These are phyloP conservation scores for Pleurotus eryngii DNA, from an alignment of 768 basidiomycete species.

Conservation along the genomic window DNA sequence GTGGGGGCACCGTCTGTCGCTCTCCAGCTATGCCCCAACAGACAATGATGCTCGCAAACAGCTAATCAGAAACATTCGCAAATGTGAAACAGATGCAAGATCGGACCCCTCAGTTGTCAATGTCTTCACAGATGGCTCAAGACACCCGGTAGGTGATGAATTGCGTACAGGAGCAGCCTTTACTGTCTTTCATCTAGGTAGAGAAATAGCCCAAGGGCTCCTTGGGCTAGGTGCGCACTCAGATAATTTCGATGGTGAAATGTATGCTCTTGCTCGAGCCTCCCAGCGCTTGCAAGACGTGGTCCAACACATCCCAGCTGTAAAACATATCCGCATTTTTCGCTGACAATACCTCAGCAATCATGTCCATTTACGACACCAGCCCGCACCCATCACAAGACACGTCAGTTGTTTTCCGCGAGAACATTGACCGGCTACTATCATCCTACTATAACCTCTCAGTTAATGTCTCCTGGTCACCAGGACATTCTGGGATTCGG, in stretches of 20 bases:
- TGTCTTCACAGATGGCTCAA: no score
- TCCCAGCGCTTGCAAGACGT: slow-evolving; percentile 10
- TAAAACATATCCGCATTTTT: slow-evolving; percentile 20
- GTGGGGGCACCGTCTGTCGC: no score
- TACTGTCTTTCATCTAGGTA: slow-evolving; percentile 13
- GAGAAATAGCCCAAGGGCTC: slow-evolving; percentile 8
- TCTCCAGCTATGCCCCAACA: no score
- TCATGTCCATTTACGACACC: no score
- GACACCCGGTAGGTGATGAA: no score
- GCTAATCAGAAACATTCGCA: no score
- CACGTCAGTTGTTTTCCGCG: neutral
- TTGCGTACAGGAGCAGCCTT: slow-evolving; percentile 20
- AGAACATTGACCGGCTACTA: neutral
- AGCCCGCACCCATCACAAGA: slow-evolving; percentile 16
- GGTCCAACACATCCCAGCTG: slow-evolving; percentile 2
- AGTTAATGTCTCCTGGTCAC: slow-evolving; percentile 16
- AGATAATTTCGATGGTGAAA: slow-evolving; percentile 25
- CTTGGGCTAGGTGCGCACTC: slow-evolving; percentile 22
- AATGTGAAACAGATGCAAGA: no score
- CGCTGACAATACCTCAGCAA: no score
- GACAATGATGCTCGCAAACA: no score
- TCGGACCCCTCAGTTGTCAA: no score
- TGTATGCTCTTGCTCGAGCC: slow-evolving; percentile 18
- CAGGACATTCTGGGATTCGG: slow-evolving; percentile 16
- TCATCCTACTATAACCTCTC: no score